These are phyloP conservation scores for Discostella stelligeroides DNA, from an alignment of 108 stramenopile genomes.

Conservation along the genomic window DNA sequence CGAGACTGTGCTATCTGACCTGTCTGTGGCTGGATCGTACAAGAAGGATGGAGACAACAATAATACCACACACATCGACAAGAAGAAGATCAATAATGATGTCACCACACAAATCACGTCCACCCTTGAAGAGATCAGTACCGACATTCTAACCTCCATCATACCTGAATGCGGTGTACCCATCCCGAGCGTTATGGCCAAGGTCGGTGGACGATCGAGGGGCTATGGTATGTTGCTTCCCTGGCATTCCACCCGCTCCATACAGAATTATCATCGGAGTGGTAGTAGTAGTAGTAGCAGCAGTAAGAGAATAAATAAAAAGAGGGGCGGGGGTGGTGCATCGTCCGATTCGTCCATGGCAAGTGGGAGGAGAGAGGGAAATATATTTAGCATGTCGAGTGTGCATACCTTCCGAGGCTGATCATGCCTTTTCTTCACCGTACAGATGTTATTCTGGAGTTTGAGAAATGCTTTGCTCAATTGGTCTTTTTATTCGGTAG, in stretches of 20 bases:
- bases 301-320: constrained; percentile 9
- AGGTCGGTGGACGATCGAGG: constrained; percentile 18
- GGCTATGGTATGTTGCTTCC: constrained; percentile 39
- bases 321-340: constrained; percentile 3
- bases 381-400: constrained; percentile 32
- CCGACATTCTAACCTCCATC: constrained; percentile 29
- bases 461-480: no score
- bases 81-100: not conserved
- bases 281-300: constrained; percentile 22
- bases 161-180: constrained; percentile 46
- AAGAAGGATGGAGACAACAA: not conserved
- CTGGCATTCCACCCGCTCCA: constrained; percentile 45
- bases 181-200: constrained; percentile 39
- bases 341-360: not conserved
- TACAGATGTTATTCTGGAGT: no score
- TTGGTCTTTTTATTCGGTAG: no score
- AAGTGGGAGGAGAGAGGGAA: constrained; percentile 9
- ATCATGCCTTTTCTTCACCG: not conserved
- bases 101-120: constrained; percentile 5
- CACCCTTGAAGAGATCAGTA: constrained; percentile 12
- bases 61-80: not conserved
- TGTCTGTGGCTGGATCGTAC: not conserved
- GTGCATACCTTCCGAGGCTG: constrained; percentile 44
- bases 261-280: constrained; percentile 37
- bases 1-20: not conserved